These are phyloP conservation scores for Elsinoe batatas DNA, from an alignment of 2,329 filamentous ascomycete genomes.

Conservation along the genomic window DNA sequence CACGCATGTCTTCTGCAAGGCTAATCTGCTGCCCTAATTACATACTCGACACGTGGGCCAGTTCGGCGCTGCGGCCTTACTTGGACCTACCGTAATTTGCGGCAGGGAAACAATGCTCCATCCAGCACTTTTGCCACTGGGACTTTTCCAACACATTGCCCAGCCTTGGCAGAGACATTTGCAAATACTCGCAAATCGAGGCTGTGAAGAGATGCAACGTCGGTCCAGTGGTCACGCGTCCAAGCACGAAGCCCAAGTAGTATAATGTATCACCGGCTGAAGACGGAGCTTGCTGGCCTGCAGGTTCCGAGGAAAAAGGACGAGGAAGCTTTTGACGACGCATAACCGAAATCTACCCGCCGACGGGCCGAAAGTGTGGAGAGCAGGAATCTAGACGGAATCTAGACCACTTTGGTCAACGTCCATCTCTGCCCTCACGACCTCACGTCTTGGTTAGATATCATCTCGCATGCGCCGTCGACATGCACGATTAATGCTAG, in stretches of 20 bases:
- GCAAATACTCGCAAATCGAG: not conserved
- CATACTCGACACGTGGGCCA: not conserved
- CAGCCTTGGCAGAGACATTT: not conserved
- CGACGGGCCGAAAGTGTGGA: conserved; percentile 3
- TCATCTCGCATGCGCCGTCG: not conserved
- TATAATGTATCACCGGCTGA: not conserved
- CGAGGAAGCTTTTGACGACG: not conserved
- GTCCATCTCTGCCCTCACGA: not conserved
- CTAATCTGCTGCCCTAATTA: not conserved
- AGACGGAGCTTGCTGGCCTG: not conserved
- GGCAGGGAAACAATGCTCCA: not conserved
- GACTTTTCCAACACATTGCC: not conserved
- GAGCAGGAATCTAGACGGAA: not conserved
- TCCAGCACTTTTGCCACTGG: not conserved
- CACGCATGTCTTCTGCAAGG: not conserved
- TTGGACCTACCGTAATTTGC: not conserved
- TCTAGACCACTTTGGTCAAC: not conserved
- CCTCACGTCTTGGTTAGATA: too few species aligned
- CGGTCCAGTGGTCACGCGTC: not conserved
- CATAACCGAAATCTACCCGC: not conserved
- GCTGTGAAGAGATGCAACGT: not conserved
- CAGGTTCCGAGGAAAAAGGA: not conserved
- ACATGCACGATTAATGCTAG: not conserved
- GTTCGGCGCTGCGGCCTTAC: not conserved
- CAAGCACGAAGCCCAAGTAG: not conserved